Evolutionary conservation across 202 grass and related monocot species (phyloP), one percentile per base, ranked within the genome.

Genomic region (Zizania palustris): DNA sequence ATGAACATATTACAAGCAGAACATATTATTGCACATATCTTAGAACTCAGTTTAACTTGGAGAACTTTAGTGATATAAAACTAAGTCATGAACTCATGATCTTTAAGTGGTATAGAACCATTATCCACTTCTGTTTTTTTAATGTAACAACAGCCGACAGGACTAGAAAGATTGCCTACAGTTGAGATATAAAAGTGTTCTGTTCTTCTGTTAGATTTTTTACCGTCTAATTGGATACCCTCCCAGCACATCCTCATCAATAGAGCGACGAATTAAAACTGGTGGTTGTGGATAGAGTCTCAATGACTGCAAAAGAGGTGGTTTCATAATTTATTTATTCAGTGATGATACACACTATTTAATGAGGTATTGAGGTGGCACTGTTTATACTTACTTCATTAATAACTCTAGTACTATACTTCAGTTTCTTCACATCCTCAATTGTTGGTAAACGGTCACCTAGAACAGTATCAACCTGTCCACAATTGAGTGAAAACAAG

Each of bases 221-320:
- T 93, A 93, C 86, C 80, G 62, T 75, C 84, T 67, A 56, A 93
- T 93, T 16, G 96, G 89, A 81, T 98, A 95, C 45, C 81, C 83
- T 49, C 91, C 96, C 45, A 98, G 89, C 57, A 87, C 68, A 79
- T 95, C 96, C 88, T 92, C 88, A 59, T 88, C 87, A 74, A 95
- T 85, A 67, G 96, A 98, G n/a, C 91, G 92, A 6, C 89, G 90
- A 71, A 98, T 98, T 76, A 98, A 83, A 64, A 98, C 91, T 6
- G 96, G 96, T 11, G 96, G 96, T 21, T 98, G 96, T 40, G 96
- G 96, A 63, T 95, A 98, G 44, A 98, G 64, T 85, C 96, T 95
- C 78, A 98, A 86, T 61, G 96, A 95, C 96, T 98, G 87, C 78
- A 98, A 78, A 7, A 87, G 63, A 3, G 0, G 39, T 40, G 63